Evolutionary conservation across 306 rosid species (phyloP).

Genomic region (Dalbergia cochinchinensis): DNA sequence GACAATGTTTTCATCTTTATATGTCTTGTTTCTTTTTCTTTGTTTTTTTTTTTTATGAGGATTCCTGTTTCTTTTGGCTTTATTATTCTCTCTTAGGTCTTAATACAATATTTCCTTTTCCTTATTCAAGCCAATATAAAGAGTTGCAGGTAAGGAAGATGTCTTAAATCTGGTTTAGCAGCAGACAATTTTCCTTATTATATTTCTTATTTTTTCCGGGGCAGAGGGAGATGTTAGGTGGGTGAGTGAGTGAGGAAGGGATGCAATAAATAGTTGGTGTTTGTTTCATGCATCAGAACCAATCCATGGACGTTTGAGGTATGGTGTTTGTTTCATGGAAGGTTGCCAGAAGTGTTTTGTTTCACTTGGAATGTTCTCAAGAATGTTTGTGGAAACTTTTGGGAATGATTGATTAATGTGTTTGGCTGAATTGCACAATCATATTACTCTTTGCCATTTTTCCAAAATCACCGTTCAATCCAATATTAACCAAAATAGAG

Average conservation of each 20-base stretch:
- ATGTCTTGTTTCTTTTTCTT: background rate
- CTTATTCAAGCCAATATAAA: background rate
- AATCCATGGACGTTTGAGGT: slow-evolving; percentile 96
- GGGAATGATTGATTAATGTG: slow-evolving; percentile 25
- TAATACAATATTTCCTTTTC: background rate
- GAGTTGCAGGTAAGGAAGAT: slow-evolving; percentile 11
- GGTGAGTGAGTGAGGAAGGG: background rate
- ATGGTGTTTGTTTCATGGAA: slow-evolving; percentile 31
- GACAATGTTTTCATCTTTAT: slow-evolving; percentile 24
- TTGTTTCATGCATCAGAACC: slow-evolving; percentile 81
- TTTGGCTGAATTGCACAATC: slow-evolving; percentile 15
- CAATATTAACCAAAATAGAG: slow-evolving; percentile 21
- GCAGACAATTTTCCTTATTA: background rate
- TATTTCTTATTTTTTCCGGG: slow-evolving; percentile 8
- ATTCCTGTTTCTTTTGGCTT: background rate
- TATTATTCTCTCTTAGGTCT: background rate
- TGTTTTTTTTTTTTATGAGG: slow-evolving; percentile 26
- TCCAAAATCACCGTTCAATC: slow-evolving; percentile 19
- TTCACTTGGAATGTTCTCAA: slow-evolving; percentile 11
- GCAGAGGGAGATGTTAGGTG: slow-evolving; percentile 16
- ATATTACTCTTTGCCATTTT: slow-evolving; percentile 2
- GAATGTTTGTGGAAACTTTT: slow-evolving; percentile 33
- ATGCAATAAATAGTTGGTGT: background rate
- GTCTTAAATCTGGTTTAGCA: slow-evolving; percentile 1
- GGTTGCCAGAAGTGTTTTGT: slow-evolving; percentile 20